Evolutionary conservation across 495 filamentous ascomycete species (phyloP).

Genomic region (Hamigera avellanea): DNA sequence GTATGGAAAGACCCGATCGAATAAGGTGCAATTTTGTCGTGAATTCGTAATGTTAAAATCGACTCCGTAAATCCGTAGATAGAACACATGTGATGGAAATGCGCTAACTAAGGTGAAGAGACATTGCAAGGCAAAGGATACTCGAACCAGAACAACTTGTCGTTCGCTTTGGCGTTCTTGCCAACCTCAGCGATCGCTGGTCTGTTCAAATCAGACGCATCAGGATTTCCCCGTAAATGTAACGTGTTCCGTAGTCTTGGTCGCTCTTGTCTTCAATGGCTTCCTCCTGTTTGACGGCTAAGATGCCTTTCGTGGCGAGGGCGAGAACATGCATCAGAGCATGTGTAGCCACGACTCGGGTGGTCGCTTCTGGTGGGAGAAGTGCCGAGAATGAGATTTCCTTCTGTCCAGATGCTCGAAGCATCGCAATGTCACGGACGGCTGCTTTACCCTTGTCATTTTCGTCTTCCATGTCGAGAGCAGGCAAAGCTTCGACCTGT

Average conservation of each 20-base stretch:
- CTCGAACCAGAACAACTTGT: no score
- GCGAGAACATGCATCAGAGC: conserved; percentile 62
- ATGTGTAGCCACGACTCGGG: conserved; percentile 52
- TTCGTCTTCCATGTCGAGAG: no score
- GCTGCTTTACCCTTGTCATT: conserved; percentile 11
- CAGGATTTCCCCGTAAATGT: conserved; percentile 23
- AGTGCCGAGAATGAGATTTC: conserved; percentile 47
- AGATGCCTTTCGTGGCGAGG: conserved; percentile 51
- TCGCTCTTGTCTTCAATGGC: conserved; percentile 10
- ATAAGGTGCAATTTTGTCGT: no score
- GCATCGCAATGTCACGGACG: no score
- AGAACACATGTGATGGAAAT: no score
- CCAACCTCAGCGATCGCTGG: no score
- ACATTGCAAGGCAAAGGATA: no score
- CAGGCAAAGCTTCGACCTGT: conserved; percentile 9
- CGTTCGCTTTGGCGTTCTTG: no score
- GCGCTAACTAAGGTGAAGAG: no score
- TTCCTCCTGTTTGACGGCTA: conserved; percentile 21
- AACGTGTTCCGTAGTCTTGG: conserved; percentile 11
- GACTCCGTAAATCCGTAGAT: no score
- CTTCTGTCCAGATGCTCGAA: conserved; percentile 3
- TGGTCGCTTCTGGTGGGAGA: conserved; percentile 41
- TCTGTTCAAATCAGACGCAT: conserved; percentile 10
- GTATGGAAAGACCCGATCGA: no score
- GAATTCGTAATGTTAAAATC: no score